These are phyloP conservation scores for Kernera saxatilis DNA, from an alignment of 345 rosid genomes.

Conservation along the genomic window DNA sequence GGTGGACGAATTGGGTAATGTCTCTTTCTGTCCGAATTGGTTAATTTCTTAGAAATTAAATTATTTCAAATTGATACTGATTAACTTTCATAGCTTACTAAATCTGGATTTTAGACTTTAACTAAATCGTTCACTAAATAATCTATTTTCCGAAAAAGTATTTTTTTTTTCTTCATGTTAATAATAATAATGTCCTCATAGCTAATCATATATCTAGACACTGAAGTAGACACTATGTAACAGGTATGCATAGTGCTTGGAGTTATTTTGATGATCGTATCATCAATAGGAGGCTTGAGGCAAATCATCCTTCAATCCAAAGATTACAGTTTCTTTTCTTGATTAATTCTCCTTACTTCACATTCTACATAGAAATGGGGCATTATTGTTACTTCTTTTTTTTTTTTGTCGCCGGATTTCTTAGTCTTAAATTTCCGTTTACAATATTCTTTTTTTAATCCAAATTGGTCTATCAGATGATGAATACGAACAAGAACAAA, in stretches of 20 bases:
- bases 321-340: slow-evolving; percentile 49
- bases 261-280: slow-evolving; percentile 51
- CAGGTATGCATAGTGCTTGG: slow-evolving; percentile 79
- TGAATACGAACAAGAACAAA: neutral
- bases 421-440: neutral
- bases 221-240: too few species aligned
- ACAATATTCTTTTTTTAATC: neutral
- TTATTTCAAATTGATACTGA: neutral
- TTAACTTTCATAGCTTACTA: neutral
- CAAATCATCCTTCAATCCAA: slow-evolving; percentile 57
- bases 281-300: slow-evolving; percentile 85
- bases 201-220: too few species aligned
- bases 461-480: neutral
- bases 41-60: neutral
- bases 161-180: too few species aligned
- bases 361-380: neutral
- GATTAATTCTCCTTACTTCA: neutral
- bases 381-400: neutral
- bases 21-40: neutral
- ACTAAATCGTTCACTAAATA: too few species aligned
- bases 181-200: too few species aligned
- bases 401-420: too few species aligned
- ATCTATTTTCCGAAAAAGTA: too few species aligned
- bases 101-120: neutral
- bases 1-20: slow-evolving; percentile 65